Conservation (phyloP, 1,139 yeast genomes). For the Lodderomyces parapsilosis region DNA sequence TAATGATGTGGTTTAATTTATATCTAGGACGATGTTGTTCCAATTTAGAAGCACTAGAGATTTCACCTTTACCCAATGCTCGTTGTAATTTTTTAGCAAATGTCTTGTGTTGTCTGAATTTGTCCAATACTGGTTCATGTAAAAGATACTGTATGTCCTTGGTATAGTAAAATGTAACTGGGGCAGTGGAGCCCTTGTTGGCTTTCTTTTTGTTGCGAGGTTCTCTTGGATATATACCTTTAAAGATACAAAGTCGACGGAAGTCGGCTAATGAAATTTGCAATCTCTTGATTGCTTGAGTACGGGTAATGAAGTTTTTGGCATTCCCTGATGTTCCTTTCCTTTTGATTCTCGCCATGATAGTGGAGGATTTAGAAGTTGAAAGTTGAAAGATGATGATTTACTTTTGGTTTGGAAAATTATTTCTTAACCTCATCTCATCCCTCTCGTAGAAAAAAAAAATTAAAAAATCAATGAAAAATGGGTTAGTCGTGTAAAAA, state of each 20-base stretch:
- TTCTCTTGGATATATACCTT: conserved; percentile 95
- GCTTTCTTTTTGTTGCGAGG: conserved; percentile 97
- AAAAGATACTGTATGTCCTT: conserved; percentile 92
- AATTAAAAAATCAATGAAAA: too few relatives aligned
- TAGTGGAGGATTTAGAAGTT: neutral
- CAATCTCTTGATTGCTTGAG: conserved; percentile 89
- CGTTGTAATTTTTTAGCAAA: conserved; percentile 87
- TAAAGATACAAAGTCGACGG: conserved; percentile 95
- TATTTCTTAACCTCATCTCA: neutral
- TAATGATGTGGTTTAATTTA: conserved; percentile 84
- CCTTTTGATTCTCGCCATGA: conserved; percentile 54
- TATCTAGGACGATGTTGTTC: conserved; percentile 71
- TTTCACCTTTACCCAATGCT: conserved; percentile 91
- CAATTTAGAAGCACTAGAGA: conserved; percentile 80
- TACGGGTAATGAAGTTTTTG: conserved; percentile 87
- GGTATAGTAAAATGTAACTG: conserved; percentile 88
- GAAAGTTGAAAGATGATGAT: neutral
- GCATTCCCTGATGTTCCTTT: conserved; percentile 89
- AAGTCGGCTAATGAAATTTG: conserved; percentile 97
- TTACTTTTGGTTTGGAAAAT: neutral
- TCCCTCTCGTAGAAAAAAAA: too few relatives aligned
- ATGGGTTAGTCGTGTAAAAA: too few relatives aligned
- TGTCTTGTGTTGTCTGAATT: conserved; percentile 93
- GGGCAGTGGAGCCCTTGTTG: conserved; percentile 94
- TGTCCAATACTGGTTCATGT: conserved; percentile 92